Base-by-base conservation (phyloP, 768 basidiomycete species). In the Boletus pseudopeckii region DNA sequence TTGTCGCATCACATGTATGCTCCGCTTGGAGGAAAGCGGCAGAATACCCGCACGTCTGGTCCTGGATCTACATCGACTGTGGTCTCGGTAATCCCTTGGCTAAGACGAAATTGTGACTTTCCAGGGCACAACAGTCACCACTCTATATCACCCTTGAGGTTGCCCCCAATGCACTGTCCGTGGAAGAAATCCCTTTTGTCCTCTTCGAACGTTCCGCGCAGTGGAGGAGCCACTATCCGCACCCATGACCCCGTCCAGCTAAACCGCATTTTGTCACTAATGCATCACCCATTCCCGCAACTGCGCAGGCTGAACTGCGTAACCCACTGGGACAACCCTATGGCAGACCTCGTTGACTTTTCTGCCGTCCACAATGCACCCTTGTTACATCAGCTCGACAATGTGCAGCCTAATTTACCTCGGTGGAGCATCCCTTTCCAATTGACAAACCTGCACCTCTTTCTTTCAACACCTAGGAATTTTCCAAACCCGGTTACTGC, bases 1-100 rank as follows among this genome's bases (percentile, higher is more conserved):
- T 85, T 14, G 71, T 77, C 32, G 75, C 75, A 39, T 84, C 83
- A 10, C 80, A 82, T 44, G 81, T 85, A 39, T 86, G 82, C 60
- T 74, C 77, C 4, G 70, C 76, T 47, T 86, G 84, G 84, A 75
- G 82, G 51, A 75, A 71, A 57, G 83, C 81, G 1, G 72, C 80
- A 15, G 66, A 64, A 38, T 70, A 72, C 36, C 81, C 83, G n/a
- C 69, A 74, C 20, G 74, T 83, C 22, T 86, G 84, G 84, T 81
- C 82, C 5, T 71, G 77, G 61, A 60, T 85, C 50, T 78, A 81
- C 53, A 70, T 85, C 47, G 74, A 82, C 54, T 70, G 74, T 50
- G 76, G 80, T 56, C 69, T 71, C 38, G 64, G 72, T 18, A 64
- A 79, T 53, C 72, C 77, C 34, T 66, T 67, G 50, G 65, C 69